Conservation (phyloP, 1,284 basidiomycete species). For the Exsudoporus floridanus region DNA sequence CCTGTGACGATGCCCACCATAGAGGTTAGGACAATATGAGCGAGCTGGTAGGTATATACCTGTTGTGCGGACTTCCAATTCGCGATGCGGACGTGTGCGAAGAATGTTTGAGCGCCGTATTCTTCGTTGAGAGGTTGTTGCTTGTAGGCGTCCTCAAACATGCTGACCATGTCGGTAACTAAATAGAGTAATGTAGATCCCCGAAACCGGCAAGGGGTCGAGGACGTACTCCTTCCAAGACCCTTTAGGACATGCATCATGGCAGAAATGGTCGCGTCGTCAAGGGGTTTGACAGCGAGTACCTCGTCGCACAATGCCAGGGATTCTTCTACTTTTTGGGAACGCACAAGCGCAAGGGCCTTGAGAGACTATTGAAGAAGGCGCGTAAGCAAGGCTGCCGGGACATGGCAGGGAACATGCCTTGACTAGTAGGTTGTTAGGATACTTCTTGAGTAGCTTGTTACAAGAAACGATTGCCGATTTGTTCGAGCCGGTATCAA, state of each 20-base stretch:
- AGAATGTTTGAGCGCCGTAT: slow-evolving; percentile 78
- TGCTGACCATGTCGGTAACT: slow-evolving; percentile 75
- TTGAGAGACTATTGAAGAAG: slow-evolving; percentile 60
- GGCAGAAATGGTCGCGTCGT: slow-evolving; percentile 70
- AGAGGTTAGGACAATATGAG: slow-evolving; percentile 2
- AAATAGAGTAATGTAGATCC: slow-evolving; percentile 3
- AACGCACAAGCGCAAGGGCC: slow-evolving; percentile 76
- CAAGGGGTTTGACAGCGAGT: slow-evolving; percentile 62
- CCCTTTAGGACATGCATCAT: slow-evolving; percentile 79
- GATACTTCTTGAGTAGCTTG: slow-evolving; percentile 80
- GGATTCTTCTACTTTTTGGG: slow-evolving; percentile 80
- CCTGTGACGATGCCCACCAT: slow-evolving; percentile 37
- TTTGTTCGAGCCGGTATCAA: slow-evolving; percentile 84
- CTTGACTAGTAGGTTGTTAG: slow-evolving; percentile 70
- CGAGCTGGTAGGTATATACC: slow-evolving; percentile 36
- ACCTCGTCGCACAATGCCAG: slow-evolving; percentile 78
- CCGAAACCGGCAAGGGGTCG: background rate
- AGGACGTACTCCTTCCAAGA: slow-evolving; percentile 68
- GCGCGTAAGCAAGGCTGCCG: background rate
- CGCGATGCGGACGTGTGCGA: slow-evolving; percentile 72
- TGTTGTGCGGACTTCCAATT: slow-evolving; percentile 83
- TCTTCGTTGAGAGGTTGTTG: slow-evolving; percentile 78
- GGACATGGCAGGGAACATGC: slow-evolving; percentile 37
- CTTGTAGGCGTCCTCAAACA: slow-evolving; percentile 81
- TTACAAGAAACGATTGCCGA: slow-evolving; percentile 80